Conservation (phyloP, 345 rosid genomes). For the Moricandia moricandioides region DNA sequence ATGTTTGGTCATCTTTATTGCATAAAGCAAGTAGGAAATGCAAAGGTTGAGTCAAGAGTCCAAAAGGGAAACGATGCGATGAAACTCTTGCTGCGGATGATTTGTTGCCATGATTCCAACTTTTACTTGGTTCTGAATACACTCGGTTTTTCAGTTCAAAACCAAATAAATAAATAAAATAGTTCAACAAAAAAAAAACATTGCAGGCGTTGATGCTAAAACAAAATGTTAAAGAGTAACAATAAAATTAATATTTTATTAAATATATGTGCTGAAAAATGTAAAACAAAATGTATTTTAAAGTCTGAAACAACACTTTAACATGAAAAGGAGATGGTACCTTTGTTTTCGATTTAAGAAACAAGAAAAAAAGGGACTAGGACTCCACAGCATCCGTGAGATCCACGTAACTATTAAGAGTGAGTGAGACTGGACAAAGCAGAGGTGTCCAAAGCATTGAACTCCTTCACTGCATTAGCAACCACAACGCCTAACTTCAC, state of each 20-base stretch:
- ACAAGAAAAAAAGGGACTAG: background rate
- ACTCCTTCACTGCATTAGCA: constrained; percentile 62
- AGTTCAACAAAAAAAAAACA: too few species aligned
- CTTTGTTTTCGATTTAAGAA: background rate
- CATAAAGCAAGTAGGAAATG: background rate
- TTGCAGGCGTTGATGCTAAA: too few species aligned
- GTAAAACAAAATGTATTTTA: too few species aligned
- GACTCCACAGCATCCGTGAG: background rate
- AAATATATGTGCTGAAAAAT: too few species aligned
- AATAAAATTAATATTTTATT: too few species aligned
- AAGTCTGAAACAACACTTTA: too few species aligned
- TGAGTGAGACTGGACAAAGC: constrained; percentile 64
- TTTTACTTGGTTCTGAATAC: too few species aligned
- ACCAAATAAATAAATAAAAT: too few species aligned
- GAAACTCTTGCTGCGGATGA: too few species aligned
- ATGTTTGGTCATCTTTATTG: background rate
- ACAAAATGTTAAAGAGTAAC: too few species aligned
- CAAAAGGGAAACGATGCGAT: background rate
- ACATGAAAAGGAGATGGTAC: too few species aligned
- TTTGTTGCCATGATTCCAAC: background rate
- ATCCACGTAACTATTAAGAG: constrained; percentile 21
- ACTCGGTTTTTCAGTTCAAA: too few species aligned
- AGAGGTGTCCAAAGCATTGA: constrained; percentile 75
- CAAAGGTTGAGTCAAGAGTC: background rate
- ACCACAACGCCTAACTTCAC: constrained; percentile 71